Percentiles rank a stretch among this genome's conserved stretches.
Conservation (phyloP, 2,329 filamentous ascomycete genomes). For the Aschersonia sp. region DNA sequence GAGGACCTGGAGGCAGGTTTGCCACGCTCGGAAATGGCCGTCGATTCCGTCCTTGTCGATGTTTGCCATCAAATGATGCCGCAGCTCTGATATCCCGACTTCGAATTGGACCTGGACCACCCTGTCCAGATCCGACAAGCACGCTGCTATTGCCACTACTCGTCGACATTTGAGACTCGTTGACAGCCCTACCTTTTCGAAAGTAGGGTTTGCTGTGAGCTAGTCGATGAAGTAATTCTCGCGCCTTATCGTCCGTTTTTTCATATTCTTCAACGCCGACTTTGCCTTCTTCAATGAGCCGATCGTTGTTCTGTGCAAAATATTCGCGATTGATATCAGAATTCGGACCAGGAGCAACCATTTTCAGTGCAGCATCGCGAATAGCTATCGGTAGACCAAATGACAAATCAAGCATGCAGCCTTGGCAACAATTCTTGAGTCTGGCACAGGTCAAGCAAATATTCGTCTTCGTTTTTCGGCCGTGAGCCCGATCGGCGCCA, state of each 20-base stretch:
- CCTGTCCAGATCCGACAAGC: constrained; percentile 39
- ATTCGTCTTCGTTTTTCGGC: constrained; percentile 83
- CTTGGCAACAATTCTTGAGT: constrained; percentile 97
- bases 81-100: constrained; percentile 51
- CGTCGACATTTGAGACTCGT: constrained; percentile 30
- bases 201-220: constrained; percentile 94
- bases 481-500: constrained; percentile 64
- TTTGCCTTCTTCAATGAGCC: constrained; percentile 82
- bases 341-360: constrained; percentile 86
- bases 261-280: constrained; percentile 82
- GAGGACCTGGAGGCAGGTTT: constrained; percentile 63
- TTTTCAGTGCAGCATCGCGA: constrained; percentile 90
- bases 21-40: constrained; percentile 55
- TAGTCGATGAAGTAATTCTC: constrained; percentile 70
- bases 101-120: constrained; percentile 64
- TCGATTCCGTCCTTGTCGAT: constrained; percentile 27
- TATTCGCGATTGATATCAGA: constrained; percentile 93
- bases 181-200: constrained; percentile 68
- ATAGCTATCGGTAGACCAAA: constrained; percentile 93
- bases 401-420: constrained; percentile 94
- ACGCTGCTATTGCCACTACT: constrained; percentile 28
- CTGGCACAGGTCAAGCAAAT: constrained; percentile 95
- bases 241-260: constrained; percentile 92
- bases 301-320: constrained; percentile 95
- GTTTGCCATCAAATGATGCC: constrained; percentile 30